Percentiles rank a stretch among this genome's conserved stretches.
Evolutionary conservation across 140 eudicot species (phyloP).

Genomic region (Flaveria floridana): DNA sequence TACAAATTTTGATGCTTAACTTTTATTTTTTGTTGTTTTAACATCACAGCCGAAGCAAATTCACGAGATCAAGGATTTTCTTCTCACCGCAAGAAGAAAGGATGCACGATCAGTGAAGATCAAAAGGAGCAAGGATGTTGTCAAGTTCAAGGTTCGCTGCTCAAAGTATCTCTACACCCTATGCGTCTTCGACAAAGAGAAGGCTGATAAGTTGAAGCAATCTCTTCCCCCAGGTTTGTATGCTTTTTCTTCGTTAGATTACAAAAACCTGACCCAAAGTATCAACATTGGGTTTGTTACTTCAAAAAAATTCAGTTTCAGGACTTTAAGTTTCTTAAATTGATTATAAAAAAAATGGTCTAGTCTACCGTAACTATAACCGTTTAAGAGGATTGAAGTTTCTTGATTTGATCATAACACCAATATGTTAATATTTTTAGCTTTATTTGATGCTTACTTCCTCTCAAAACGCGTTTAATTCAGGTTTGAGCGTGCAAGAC

Average conservation of each 20-base stretch:
- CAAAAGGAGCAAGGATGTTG: constrained; percentile 62
- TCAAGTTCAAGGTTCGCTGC: constrained; percentile 80
- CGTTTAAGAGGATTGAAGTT: too few relatives aligned
- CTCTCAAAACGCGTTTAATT: background rate
- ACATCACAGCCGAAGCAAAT: constrained; percentile 64
- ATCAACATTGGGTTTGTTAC: background rate
- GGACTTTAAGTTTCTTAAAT: background rate
- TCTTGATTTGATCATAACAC: background rate
- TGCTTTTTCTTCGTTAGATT: too few relatives aligned
- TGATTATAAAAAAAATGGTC: background rate
- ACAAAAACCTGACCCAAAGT: background rate
- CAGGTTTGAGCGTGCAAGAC: constrained; percentile 71
- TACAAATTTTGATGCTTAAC: background rate
- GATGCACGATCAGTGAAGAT: constrained; percentile 76
- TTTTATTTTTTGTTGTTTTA: background rate
- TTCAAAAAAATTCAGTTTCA: too few relatives aligned
- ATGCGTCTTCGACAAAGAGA: constrained; percentile 58
- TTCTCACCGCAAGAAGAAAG: constrained; percentile 73
- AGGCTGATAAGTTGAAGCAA: constrained; percentile 76
- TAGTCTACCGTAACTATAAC: too few relatives aligned
- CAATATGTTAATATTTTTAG: background rate
- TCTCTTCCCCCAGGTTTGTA: constrained; percentile 67
- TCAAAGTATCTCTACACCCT: constrained; percentile 69
- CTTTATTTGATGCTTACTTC: background rate
- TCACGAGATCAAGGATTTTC: constrained; percentile 75